phyloP scores from a whole-genome alignment of 2,329 filamentous ascomycete genomes.

The Pseudopithomyces chartarum region DNA sequence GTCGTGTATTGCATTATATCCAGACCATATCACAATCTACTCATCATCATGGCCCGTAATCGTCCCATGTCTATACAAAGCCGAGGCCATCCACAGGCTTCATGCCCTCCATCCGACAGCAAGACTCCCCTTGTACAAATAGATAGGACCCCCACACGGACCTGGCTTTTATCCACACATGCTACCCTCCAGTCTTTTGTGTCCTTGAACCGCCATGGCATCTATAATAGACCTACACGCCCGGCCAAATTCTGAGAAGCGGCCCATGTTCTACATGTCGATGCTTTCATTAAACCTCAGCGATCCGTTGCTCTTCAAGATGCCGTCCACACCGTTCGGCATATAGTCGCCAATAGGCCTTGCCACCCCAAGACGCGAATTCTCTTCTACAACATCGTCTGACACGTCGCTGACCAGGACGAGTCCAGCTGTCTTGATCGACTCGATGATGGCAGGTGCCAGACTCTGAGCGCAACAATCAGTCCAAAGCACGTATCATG shows the following conservation, averaged over 20 bases:
- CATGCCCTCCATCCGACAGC: not conserved
- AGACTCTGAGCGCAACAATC: slow-evolving; percentile 69
- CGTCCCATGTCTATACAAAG: slow-evolving; percentile 1
- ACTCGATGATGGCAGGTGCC: slow-evolving; percentile 87
- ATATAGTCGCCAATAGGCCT: slow-evolving; percentile 51
- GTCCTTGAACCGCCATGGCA: not conserved
- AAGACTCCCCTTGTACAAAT: not conserved
- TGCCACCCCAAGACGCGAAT: slow-evolving; percentile 49
- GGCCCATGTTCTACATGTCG: slow-evolving; percentile 43
- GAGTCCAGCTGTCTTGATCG: slow-evolving; percentile 91
- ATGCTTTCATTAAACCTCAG: slow-evolving; percentile 93
- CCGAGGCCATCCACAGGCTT: not conserved
- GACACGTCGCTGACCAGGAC: slow-evolving; percentile 90
- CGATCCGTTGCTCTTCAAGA: slow-evolving; percentile 84
- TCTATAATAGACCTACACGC: too few relatives aligned
- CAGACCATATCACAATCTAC: not conserved
- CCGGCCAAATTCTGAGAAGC: not conserved
- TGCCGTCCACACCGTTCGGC: slow-evolving; percentile 84
- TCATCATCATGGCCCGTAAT: not conserved
- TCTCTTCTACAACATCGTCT: slow-evolving; percentile 51
- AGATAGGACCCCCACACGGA: not conserved
- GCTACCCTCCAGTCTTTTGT: not conserved
- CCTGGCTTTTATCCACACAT: not conserved
- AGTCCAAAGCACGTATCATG: not conserved
- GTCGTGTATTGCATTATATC: not conserved